Evolutionary conservation across 331 rosid species (phyloP).

Genomic region (Spiraea crenata): DNA sequence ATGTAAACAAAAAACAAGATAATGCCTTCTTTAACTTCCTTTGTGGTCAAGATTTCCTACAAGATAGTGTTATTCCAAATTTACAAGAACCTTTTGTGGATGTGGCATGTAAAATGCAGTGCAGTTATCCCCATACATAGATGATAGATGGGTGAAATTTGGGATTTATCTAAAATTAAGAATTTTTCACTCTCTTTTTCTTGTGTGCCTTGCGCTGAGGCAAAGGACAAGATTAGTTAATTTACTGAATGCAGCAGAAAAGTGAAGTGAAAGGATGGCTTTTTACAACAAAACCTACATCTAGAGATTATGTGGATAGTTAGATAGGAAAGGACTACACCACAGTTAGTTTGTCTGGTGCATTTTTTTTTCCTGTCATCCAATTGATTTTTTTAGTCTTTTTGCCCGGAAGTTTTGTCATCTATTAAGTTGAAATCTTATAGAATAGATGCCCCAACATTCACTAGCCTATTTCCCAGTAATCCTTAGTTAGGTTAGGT

Average conservation of each 20-base stretch:
- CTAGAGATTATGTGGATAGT: not conserved
- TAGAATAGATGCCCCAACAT: not conserved
- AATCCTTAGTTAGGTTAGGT: too few relatives aligned
- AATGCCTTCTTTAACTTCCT: not conserved
- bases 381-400: slow-evolving; percentile 1
- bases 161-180: not conserved
- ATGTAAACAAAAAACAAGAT: not conserved
- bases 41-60: not conserved
- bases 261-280: not conserved
- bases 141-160: not conserved
- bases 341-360: slow-evolving; percentile 8
- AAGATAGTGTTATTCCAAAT: not conserved
- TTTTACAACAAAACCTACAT: not conserved
- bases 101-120: not conserved
- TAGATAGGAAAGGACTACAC: slow-evolving; percentile 4
- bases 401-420: slow-evolving; percentile 6
- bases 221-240: not conserved
- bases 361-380: not conserved
- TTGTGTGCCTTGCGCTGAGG: not conserved
- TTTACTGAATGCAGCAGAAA: not conserved
- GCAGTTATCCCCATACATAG: not conserved
- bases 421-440: slow-evolving; percentile 12
- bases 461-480: not conserved
- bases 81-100: not conserved
- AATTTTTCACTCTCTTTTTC: not conserved